These are phyloP conservation scores for Solanum arcanum DNA, from an alignment of 257 asterid species.

Conservation along the genomic window DNA sequence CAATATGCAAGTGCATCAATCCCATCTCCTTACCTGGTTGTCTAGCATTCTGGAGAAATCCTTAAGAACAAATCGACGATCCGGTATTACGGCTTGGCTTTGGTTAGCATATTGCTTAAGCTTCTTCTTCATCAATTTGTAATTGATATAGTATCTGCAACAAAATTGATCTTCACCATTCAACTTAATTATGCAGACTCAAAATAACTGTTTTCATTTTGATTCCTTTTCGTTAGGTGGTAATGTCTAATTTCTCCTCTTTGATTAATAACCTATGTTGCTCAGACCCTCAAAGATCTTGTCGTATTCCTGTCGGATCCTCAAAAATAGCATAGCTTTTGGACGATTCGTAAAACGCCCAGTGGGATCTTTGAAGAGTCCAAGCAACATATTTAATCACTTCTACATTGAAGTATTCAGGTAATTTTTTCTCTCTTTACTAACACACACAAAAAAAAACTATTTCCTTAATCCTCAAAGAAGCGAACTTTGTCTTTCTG, in stretches of 20 bases:
- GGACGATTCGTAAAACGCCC: background rate
- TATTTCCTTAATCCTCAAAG: background rate
- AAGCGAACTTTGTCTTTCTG: background rate
- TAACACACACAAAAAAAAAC: background rate
- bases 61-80: constrained; percentile 67
- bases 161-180: background rate
- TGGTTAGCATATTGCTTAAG: constrained; percentile 70
- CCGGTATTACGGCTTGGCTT: constrained; percentile 48
- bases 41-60: constrained; percentile 94
- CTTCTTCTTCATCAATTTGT: constrained; percentile 87
- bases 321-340: background rate
- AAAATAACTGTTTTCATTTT: background rate
- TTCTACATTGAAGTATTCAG: background rate
- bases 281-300: background rate
- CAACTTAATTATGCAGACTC: background rate
- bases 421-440: background rate
- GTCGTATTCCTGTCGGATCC: background rate
- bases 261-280: background rate
- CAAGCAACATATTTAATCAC: background rate
- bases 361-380: background rate
- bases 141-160: constrained; percentile 86
- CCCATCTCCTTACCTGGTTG: constrained; percentile 43
- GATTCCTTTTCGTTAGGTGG: background rate
- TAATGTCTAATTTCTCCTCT: background rate
- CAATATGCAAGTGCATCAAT: background rate